Evolutionary conservation across 1,284 basidiomycete species (phyloP).

Genomic region (Cystobasidium slooffiae): DNA sequence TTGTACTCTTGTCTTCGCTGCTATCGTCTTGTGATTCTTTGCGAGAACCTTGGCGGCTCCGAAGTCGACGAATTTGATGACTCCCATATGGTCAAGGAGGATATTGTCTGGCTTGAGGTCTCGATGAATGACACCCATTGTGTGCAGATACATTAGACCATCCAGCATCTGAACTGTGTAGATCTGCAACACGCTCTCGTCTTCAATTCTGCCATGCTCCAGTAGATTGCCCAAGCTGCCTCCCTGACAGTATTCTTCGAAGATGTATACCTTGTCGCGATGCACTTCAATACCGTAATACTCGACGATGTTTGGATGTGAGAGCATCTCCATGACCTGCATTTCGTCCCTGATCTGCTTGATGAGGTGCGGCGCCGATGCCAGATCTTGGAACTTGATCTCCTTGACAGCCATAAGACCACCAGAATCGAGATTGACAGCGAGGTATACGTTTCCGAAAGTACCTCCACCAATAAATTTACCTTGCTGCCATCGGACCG

Average conservation of each 20-base stretch:
- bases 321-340: slow-evolving; percentile 97
- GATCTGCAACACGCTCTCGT: slow-evolving; percentile 92
- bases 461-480: slow-evolving; percentile 97
- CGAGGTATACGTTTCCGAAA: slow-evolving; percentile 96
- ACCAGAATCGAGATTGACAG: slow-evolving; percentile 94
- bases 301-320: slow-evolving; percentile 97
- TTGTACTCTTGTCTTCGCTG: slow-evolving; percentile 64
- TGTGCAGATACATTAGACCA: slow-evolving; percentile 91
- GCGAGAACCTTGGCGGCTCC: slow-evolving; percentile 97
- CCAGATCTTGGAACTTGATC: slow-evolving; percentile 91
- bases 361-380: slow-evolving; percentile 67
- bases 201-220: slow-evolving; percentile 93
- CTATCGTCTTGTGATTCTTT: slow-evolving; percentile 84
- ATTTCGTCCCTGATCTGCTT: slow-evolving; percentile 97
- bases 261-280: slow-evolving; percentile 98
- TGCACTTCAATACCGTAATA: slow-evolving; percentile 99
- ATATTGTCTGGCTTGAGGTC: slow-evolving; percentile 99
- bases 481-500: slow-evolving; percentile 98
- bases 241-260: slow-evolving; percentile 98
- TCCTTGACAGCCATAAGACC: slow-evolving; percentile 99
- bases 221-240: slow-evolving; percentile 88
- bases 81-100: slow-evolving; percentile 83
- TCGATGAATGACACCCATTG: slow-evolving; percentile 88
- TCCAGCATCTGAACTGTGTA: slow-evolving; percentile 98
- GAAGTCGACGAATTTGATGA: slow-evolving; percentile 98